Base-by-base conservation (phyloP, 345 rosid species). In the Euphorbia pulcherrima region DNA sequence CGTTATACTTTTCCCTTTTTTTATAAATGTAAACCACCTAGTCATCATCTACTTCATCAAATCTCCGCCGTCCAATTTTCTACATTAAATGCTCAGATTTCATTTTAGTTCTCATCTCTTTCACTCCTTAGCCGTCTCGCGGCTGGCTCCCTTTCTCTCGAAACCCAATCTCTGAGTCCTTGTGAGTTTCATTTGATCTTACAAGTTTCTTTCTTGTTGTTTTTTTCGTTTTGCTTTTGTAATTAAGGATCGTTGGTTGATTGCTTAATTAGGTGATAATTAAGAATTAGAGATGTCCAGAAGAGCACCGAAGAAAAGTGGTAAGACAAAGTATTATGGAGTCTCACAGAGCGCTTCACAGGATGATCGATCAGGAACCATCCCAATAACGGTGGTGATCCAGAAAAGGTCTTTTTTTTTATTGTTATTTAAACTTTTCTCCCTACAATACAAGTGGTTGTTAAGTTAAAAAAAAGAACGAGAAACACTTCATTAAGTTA, bases 321-420 rank as follows among this genome's bases (percentile, higher is more conserved):
- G n/a, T n/a, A n/a, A n/a, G n/a, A n/a, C n/a, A n/a, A 85, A 82
- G 80, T 87, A 85, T 73, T 87, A 87, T 57, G 92, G 92, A n/a
- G 90, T 85, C 50, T 68, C 87, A 2, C 79, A 76, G 74, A 73
- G 28, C 61, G 87, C 88, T 24, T 72, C 82, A 0, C 86, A 76
- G 57, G 92, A 87, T 52, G 89, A 85, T 72, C 92, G 10, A 84
- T 87, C 24, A 84, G 85, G 74, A 87, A 87, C 62, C 92, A 84
- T 76, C 92, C 92, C 14, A 86, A 87, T 40, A 87, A 87, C 80
- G 91, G 87, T 29, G 89, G 91, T 7, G 91, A 87, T 50, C 91
- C 89, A 12, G 91, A 87, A 68, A 87, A 87, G 87, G 91, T 84
- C 6, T 6, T 3, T 55, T 18, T 44, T 29, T 6, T 11, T 37